Percentiles rank a stretch among this genome's conserved stretches.
Evolutionary conservation across 2,329 filamentous ascomycete species (phyloP).

Genomic region (Cladosporium colombiae): DNA sequence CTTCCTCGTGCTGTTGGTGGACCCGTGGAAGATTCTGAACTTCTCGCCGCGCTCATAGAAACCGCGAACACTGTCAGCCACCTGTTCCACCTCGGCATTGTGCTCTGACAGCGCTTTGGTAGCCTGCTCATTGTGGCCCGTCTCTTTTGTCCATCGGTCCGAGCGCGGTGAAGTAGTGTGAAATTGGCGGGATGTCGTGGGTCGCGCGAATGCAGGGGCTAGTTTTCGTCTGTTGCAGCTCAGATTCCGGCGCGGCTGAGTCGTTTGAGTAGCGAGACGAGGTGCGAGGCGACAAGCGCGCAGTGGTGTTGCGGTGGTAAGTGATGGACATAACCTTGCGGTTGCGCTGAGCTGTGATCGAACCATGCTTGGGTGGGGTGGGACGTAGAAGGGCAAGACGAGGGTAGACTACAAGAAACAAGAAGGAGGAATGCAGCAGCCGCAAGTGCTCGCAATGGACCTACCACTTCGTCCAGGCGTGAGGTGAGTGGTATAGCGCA

Average conservation of each 20-base stretch:
- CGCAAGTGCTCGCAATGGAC: background rate
- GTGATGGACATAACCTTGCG: background rate
- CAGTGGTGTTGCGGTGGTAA: background rate
- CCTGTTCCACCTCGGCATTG: constrained; percentile 42
- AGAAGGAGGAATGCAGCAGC: background rate
- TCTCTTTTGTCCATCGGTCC: constrained; percentile 1
- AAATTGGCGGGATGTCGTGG: background rate
- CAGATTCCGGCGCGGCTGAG: background rate
- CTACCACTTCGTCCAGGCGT: background rate
- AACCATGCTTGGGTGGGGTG: background rate
- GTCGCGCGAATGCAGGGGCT: background rate
- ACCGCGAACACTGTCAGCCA: constrained; percentile 49
- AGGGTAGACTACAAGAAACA: background rate
- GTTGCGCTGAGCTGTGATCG: constrained; percentile 6
- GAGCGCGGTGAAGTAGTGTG: background rate
- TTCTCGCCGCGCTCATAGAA: constrained; percentile 57
- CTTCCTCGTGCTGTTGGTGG: constrained; percentile 71
- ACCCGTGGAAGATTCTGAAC: constrained; percentile 76
- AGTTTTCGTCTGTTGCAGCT: background rate
- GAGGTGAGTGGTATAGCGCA: background rate
- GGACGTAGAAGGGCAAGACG: no score
- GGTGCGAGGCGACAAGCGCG: background rate
- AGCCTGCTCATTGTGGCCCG: constrained; percentile 39
- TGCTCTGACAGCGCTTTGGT: constrained; percentile 23
- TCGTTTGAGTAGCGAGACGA: background rate